Evolutionary conservation across 2,329 filamentous ascomycete species (phyloP), one percentile per base, ranked within the genome.

Genomic region (Xylaria sp.): DNA sequence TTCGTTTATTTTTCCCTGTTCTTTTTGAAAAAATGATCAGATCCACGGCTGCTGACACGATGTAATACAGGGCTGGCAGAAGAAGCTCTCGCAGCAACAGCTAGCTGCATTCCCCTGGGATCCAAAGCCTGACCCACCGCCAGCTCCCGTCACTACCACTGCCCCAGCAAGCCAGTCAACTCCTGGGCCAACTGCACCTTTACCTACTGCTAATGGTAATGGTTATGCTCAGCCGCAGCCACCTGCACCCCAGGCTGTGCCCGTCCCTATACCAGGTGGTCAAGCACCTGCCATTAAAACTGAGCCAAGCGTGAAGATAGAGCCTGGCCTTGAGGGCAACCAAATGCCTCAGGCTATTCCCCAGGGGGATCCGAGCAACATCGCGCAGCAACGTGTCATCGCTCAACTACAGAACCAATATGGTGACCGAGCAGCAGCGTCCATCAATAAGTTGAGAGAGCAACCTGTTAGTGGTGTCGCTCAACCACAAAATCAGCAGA

Each of bases 71-170:
- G 93, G 91, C 83, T 99, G 96, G 96, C 94, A 98, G 85, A 87
- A 91, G 76, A 98, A 97, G 82, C 87, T 99, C 43, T 92, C 94
- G 1, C 89, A 90, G 74, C 90, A 97, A 73, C 90, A 92, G 73
- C 91, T 98, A 70, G 96, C 96, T 68, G 85, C 89, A 66, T 98
- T 98, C 79, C 95, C 96, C 12, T 99, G 96, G 96, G 96, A 99
- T 79, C 95, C 96, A 52, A 91, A 92, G 78, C 91, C 92, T 59
- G 90, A 92, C 62, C 87, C 88, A 79, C 71, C 83, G 76, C 77
- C 85, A 75, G 76, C 80, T 67, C 78, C 83, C 66, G 80, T 80
- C 73, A 78, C 76, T 60, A 81, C 79, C 75, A 74, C 79, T 72
- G 71, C 79, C 72, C 71, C 71, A 51, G 67, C 66, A 51, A 70